phyloP scores from a whole-genome alignment of 2,329 filamentous ascomycete genomes.

The Pseudovirgaria hyperparasitica region DNA sequence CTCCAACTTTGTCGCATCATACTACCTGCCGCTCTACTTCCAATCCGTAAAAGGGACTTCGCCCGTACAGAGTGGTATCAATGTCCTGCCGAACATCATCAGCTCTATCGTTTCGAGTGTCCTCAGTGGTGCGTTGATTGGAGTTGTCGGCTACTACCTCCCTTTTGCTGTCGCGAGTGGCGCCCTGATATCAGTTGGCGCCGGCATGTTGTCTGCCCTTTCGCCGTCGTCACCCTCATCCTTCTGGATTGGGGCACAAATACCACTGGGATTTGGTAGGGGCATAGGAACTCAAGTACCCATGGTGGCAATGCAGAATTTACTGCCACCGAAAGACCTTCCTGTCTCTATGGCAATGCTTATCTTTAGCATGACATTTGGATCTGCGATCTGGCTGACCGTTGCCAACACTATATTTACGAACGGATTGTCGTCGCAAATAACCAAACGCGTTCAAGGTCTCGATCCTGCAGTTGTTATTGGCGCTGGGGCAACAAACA shows the following conservation, averaged over 20 bases:
- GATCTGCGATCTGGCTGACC: slow-evolving; percentile 12
- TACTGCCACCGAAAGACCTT: slow-evolving; percentile 8
- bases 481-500: slow-evolving; percentile 17
- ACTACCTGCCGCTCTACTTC: slow-evolving; percentile 30
- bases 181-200: slow-evolving; percentile 14
- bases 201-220: slow-evolving; percentile 20
- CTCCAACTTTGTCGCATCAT: slow-evolving; percentile 14
- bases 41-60: slow-evolving; percentile 26
- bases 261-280: slow-evolving; percentile 12
- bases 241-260: slow-evolving; percentile 13
- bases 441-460: slow-evolving; percentile 9
- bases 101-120: slow-evolving; percentile 2
- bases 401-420: slow-evolving; percentile 7
- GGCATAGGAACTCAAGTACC: slow-evolving; percentile 13
- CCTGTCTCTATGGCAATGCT: slow-evolving; percentile 12
- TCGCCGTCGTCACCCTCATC: slow-evolving; percentile 8
- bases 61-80: slow-evolving; percentile 19
- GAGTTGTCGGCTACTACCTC: slow-evolving; percentile 17
- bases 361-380: slow-evolving; percentile 16
- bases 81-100: slow-evolving; percentile 18
- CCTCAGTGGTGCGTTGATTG: neutral
- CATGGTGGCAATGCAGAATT: slow-evolving; percentile 12
- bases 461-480: slow-evolving; percentile 31
- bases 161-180: slow-evolving; percentile 17
- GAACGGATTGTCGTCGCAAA: neutral